Base-by-base conservation (phyloP, 306 rosid genomes). In the Neltuma alba region DNA sequence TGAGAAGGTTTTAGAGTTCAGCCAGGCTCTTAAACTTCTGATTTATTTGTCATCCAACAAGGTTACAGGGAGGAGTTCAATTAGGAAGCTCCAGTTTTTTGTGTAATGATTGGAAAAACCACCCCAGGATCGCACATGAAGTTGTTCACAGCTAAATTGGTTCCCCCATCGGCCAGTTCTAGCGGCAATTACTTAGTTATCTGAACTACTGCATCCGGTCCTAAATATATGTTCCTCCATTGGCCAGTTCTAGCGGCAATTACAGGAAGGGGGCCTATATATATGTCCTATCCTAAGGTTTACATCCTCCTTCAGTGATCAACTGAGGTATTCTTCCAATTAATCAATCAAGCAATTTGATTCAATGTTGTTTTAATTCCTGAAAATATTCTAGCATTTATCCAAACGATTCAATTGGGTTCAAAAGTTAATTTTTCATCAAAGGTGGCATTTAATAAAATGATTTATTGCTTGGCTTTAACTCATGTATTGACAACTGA, bases 1-100 rank as follows among this genome's bases (percentile, higher is more conserved):
- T 84, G 76, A 80, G 55, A 50, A 34, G 79, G 74, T 70, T 60
- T 40, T 40, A n/a, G 52, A 30, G 61, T 45, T 62, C 72, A 33
- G 54, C 40, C 62, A 75, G 74, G 58, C 71, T 38, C 58, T 67
- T 36, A 7, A 76, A 77, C 12, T 41, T 47, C 40, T 44, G 73
- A 41, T 75, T 70, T 55, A 25, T 55, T 60, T 28, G 12, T 37
- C 30, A 63, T 47, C 13, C 81, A 60, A 77, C 37, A 65, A n/a
- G n/a, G n/a, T n/a, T 70, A 70, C 48, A 20, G 20, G 47, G 37
- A 20, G 27, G 10, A 25, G 25, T 3, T 72, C 7, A 57, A 66
- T 72, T 34, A 27, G 58, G 58, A 61, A 44, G 42, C 73, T 70
- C 75, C 58, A 50, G 58, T 50, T 7, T n/a, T n/a, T 52, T 52